Base-by-base conservation (phyloP, 495 filamentous ascomycete species). In the Penicillium canescens region DNA sequence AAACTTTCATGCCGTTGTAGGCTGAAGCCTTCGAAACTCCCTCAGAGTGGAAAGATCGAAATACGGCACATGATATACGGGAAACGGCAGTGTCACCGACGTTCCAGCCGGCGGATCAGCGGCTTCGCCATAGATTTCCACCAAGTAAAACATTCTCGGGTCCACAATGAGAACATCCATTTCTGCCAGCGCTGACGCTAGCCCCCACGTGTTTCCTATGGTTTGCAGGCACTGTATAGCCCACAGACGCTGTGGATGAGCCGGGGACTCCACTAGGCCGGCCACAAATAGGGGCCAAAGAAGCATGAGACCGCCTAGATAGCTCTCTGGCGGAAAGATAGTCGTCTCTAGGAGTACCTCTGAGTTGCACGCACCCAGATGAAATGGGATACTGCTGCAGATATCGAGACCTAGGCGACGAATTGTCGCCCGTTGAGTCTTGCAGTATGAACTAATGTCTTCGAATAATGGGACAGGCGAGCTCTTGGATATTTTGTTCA, bases 201-300 rank as follows among this genome's bases (percentile, higher is more conserved):
- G 36, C 7, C 46, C 46, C 46, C 36, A 39, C 4, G 46, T 40
- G 21, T 31, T 21, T 14, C 46, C 46, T 20, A 49, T 49, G 12
- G 38, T 40, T 4, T 13, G 18, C 4, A 49, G 35, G 10, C 46
- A 49, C 34, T 49, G 6, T 12, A 36, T 40, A 2, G 39, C 46
- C 46, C 46, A 49, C 21, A 6, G 20, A 31, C 46, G 35, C 10
- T 49, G 46, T 16, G 35, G 46, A n/a, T 40, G 35, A 28, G 23
- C 39, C 12, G 36, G 46, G 5, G 34, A 33, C 20, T 49, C 34
- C 0, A 49, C 36, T 3, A 49, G 38, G n/a, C 46, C 46, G 12
- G 46, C 46, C 38, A 49, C 23, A 26, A 49, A 49, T 26, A 49
- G 35, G 13, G 46, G 46, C 46, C 46, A 49, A n/a, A 49, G 36